Evolutionary conservation across 83 land plant species (phyloP).

Genomic region (Diphasiastrum complanatum): DNA sequence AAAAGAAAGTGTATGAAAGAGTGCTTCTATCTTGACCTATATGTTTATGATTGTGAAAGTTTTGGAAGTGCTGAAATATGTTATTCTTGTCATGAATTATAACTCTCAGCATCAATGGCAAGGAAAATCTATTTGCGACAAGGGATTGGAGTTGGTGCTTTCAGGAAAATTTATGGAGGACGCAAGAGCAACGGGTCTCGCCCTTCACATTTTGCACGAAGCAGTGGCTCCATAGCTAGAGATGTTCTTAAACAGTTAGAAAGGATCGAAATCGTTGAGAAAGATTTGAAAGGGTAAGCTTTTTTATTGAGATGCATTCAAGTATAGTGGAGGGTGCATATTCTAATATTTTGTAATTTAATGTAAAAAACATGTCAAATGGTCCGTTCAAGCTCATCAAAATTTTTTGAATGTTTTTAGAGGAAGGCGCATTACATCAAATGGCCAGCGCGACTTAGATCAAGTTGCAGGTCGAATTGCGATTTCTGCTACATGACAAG

Average conservation of each 20-base stretch:
- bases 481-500: slow-evolving; percentile 43
- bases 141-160: slow-evolving; percentile 84
- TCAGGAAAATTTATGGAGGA: slow-evolving; percentile 81
- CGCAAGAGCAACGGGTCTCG: slow-evolving; percentile 76
- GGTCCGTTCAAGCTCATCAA: neutral
- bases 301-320: neutral
- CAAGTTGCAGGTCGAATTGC: slow-evolving; percentile 77
- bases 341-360: neutral
- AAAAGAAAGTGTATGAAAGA: too few relatives aligned
- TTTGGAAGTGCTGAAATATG: too few relatives aligned
- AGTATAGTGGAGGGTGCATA: neutral
- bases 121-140: slow-evolving; percentile 72
- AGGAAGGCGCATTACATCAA: slow-evolving; percentile 73
- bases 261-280: slow-evolving; percentile 58
- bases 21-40: too few relatives aligned
- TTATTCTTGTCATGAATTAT: too few relatives aligned
- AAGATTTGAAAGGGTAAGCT: slow-evolving; percentile 67
- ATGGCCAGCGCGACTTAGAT: slow-evolving; percentile 71
- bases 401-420: slow-evolving; percentile 24
- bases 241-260: slow-evolving; percentile 79
- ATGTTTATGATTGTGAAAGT: too few relatives aligned
- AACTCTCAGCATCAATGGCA: slow-evolving; percentile 64
- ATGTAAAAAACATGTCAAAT: neutral
- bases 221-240: slow-evolving; percentile 81
- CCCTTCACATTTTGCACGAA: slow-evolving; percentile 83